Base-by-base conservation (phyloP, 176 grass and related monocot species). In the Bothriochloa decipiens region DNA sequence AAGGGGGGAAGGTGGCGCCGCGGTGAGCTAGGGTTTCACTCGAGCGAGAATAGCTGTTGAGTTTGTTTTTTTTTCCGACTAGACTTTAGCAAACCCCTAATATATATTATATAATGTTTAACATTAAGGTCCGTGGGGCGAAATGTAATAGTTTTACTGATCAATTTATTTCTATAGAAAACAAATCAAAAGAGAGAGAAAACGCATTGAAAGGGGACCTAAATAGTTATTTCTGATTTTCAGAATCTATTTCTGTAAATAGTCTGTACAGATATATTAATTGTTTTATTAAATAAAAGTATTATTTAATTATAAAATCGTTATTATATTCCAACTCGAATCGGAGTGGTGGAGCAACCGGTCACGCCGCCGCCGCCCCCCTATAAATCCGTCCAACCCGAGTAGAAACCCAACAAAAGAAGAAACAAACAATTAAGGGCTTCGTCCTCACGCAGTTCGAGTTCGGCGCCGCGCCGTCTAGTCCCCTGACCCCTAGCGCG, bases 371-470 rank as follows among this genome's bases (percentile, higher is more conserved):
- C 67, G 14, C 67, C 49, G 0, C 0, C 41, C 42, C 28, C 41
- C 35, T 82, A 71, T 71, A 82, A 71, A 82, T 82, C 15, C 67
- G 23, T 14, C 33, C 49, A 41, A 5, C 67, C 35, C 5, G 49
- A 6, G 29, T 4, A 5, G 65, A 39, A 49, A 68, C 43, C 35
- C 47, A 58, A 69, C 0, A 20, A 32, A 47, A n/a, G 3, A 32
- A 50, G 7, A 53, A 55, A 17, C 0, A 7, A 77, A 39, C 0
- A 37, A 10, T 25, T 40, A n/a, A n/a, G n/a, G 12, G 67, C 67
- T 71, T 82, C 66, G 14, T 82, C 42, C 5, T 41, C 80, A 71
- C 80, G 67, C 66, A 42, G 33, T 71, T 82, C 33, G 22, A 71
- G 66, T 28, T 71, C 49, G 33, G 45, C 45, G 45, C 14, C 66